A percentile compares a stretch with the other conserved stretches of the same genome.
Conservation (phyloP, 768 basidiomycete genomes). For the Stropharia rugosoannulata region DNA sequence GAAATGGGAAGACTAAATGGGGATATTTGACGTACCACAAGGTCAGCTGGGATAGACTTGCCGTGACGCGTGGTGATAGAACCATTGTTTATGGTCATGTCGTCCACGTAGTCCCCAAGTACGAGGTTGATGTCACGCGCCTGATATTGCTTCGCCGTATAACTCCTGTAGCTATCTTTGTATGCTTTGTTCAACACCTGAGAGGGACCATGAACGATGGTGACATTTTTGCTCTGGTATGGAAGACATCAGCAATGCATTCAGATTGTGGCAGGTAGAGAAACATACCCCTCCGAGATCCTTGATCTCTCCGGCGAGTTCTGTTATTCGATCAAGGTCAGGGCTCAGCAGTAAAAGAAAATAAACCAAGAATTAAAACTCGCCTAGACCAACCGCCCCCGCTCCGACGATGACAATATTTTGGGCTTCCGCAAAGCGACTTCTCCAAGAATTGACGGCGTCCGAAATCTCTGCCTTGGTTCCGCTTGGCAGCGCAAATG, state of each 20-base stretch:
- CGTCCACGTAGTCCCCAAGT: constrained; percentile 53
- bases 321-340: constrained; percentile 15
- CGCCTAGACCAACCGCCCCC: constrained; percentile 52
- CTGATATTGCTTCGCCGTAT: constrained; percentile 39
- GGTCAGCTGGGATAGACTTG: constrained; percentile 47
- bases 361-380: constrained; percentile 8
- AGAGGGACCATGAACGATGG: constrained; percentile 54
- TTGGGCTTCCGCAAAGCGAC: constrained; percentile 33
- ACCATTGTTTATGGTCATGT: constrained; percentile 33
- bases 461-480: constrained; percentile 22
- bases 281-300: constrained; percentile 36
- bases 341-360: not conserved
- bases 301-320: constrained; percentile 42
- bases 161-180: constrained; percentile 50
- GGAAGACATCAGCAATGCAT: constrained; percentile 19
- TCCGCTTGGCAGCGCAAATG: constrained; percentile 42
- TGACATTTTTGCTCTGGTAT: constrained; percentile 44
- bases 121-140: constrained; percentile 48
- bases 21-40: constrained; percentile 45
- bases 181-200: constrained; percentile 57
- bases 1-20: not conserved
- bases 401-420: constrained; percentile 53
- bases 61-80: constrained; percentile 50
- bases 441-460: constrained; percentile 27
- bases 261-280: not conserved